Conservation (phyloP, 495 filamentous ascomycete species). For the Hypomontagnella submonticulosa region DNA sequence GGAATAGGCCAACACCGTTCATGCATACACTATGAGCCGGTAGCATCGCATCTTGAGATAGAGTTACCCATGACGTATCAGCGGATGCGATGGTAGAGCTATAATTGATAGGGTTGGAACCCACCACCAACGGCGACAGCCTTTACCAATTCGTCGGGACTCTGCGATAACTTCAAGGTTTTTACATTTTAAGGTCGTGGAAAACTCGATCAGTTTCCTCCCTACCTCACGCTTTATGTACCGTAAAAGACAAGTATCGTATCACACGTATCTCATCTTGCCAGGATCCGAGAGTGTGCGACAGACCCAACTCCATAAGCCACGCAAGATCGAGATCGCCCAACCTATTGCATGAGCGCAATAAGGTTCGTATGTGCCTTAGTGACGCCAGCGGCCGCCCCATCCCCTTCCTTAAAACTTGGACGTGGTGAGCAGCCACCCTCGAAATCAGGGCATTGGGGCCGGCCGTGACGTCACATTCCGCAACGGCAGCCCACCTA, state of each 20-base stretch:
- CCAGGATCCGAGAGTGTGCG: background rate
- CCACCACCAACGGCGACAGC: background rate
- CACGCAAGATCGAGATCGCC: slow-evolving; percentile 31
- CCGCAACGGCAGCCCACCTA: slow-evolving; percentile 25
- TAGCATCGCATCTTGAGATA: background rate
- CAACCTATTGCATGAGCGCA: slow-evolving; percentile 23
- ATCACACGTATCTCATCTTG: too few relatives aligned
- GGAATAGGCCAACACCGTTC: background rate
- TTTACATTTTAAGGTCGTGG: background rate
- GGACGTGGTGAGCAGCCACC: slow-evolving; percentile 16
- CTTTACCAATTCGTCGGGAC: slow-evolving; percentile 12
- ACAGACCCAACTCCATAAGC: slow-evolving; percentile 1
- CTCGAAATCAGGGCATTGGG: slow-evolving; percentile 44
- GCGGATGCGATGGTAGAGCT: background rate
- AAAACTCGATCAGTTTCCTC: background rate
- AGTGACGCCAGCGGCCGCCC: slow-evolving; percentile 44
- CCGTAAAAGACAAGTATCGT: too few relatives aligned
- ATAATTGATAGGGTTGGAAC: slow-evolving; percentile 2
- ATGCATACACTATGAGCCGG: background rate
- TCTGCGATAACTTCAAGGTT: background rate
- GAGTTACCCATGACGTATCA: slow-evolving; percentile 23
- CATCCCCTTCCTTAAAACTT: slow-evolving; percentile 26
- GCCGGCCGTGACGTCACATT: slow-evolving; percentile 44
- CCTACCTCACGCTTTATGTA: background rate
- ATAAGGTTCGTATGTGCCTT: slow-evolving; percentile 26